Evolutionary conservation across 2,329 filamentous ascomycete species (phyloP).

Genomic region (Nigrograna mackinnonii): DNA sequence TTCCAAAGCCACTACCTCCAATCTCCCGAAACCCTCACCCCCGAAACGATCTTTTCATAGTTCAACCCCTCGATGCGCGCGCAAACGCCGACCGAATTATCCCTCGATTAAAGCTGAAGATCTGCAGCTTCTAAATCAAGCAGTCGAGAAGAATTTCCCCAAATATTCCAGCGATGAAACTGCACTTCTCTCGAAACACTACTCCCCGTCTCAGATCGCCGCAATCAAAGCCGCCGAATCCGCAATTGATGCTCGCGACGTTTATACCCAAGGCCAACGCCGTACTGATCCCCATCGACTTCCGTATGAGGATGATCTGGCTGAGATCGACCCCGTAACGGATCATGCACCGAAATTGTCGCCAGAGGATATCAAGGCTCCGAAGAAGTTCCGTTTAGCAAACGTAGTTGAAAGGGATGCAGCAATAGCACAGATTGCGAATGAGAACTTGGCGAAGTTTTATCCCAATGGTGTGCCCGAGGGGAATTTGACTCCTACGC

Average conservation of each 20-base stretch:
- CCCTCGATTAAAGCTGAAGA: constrained; percentile 49
- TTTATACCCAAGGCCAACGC: constrained; percentile 72
- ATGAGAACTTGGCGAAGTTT: constrained; percentile 38
- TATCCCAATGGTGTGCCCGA: constrained; percentile 40
- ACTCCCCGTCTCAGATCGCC: constrained; percentile 79
- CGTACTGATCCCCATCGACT: constrained; percentile 74
- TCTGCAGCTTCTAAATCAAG: constrained; percentile 35
- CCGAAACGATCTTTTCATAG: constrained; percentile 46
- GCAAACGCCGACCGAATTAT: constrained; percentile 44
- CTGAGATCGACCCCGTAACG: constrained; percentile 73
- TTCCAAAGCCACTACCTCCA: constrained; percentile 24
- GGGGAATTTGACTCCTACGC: constrained; percentile 18
- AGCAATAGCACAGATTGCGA: constrained; percentile 33
- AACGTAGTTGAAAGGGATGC: constrained; percentile 35
- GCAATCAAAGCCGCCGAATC: constrained; percentile 81
- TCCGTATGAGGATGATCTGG: constrained; percentile 75
- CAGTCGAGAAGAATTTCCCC: constrained; percentile 50
- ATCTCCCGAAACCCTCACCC: constrained; percentile 30
- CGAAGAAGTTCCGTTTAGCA: constrained; percentile 25
- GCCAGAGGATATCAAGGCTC: constrained; percentile 22
- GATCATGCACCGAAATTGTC: constrained; percentile 58
- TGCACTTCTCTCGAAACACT: constrained; percentile 62
- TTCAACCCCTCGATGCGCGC: constrained; percentile 36
- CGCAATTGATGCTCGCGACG: constrained; percentile 73
- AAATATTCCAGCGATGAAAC: constrained; percentile 62